Evolutionary conservation across 345 rosid species (phyloP), one percentile per base, ranked within the genome.

Genomic region (Acer saccharum): DNA sequence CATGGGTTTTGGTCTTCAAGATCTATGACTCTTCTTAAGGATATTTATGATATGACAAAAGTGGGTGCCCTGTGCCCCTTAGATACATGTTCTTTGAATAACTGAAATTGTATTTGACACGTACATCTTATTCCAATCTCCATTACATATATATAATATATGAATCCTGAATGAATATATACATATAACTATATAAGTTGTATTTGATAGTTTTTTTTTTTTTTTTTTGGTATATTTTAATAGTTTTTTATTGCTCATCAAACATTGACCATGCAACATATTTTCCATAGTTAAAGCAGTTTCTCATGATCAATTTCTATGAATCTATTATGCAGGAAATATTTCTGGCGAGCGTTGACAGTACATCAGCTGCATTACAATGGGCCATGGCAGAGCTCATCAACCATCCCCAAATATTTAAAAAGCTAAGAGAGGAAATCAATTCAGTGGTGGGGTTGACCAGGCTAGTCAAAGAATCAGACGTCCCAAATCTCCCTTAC

Each of bases 341-440:
- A 43, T 72, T 72, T 68, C 65, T 10, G 50, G 64, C 84, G 3
- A 75, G 84, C 58, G 77, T 68, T 1, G 83, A 80, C 70, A 76
- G 80, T 1, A 12, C 78, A n/a, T 79, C 82, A 63, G 65, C 68
- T 2, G 74, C 82, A 55, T 32, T 76, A 44, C 84, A 84, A 1
- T 84, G 87, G 87, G 52, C 84, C 9, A 81, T 81, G 78, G 84
- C 82, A 16, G 80, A 78, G 66, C 77, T 84, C 72, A 78, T 81
- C 69, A 78, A 76, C 73, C 61, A 35, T 14, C 84, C 82, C 4
- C n/a, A 52, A 18, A 62, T 66, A 18, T 73, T 84, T 72, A 72
- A 72, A 21, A 84, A 76, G 70, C 83, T 84, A 14, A 72, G 74
- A 69, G 76, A 75, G 6, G 83, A 81, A 70, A 81, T 84, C 62